Evolutionary conservation across 495 filamentous ascomycete species (phyloP).

Genomic region (Tetracladium setigerum): DNA sequence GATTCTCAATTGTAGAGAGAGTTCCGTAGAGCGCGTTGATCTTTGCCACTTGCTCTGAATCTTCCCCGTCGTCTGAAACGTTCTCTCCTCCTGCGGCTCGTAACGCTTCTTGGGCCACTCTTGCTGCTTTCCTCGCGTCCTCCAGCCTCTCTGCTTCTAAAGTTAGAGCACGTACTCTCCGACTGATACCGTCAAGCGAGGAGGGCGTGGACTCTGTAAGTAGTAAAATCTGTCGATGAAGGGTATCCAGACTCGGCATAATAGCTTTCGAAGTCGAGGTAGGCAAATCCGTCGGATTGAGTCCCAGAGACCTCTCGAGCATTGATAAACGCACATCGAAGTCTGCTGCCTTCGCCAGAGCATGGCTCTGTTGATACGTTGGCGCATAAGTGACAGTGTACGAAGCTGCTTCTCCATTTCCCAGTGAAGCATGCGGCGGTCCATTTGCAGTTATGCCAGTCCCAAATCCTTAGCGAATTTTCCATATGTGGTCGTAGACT

Average conservation of each 20-base stretch:
- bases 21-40: slow-evolving; percentile 89
- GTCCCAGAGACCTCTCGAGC: slow-evolving; percentile 75
- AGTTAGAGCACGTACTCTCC: slow-evolving; percentile 64
- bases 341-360: slow-evolving; percentile 74
- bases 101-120: slow-evolving; percentile 52
- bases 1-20: slow-evolving; percentile 79
- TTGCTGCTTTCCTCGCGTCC: slow-evolving; percentile 64
- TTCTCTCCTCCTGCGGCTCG: slow-evolving; percentile 33
- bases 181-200: slow-evolving; percentile 66
- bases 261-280: slow-evolving; percentile 54
- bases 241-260: slow-evolving; percentile 68
- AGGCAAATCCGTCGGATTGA: slow-evolving; percentile 59
- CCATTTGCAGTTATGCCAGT: slow-evolving; percentile 14
- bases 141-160: slow-evolving; percentile 74
- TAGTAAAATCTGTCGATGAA: slow-evolving; percentile 64
- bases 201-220: slow-evolving; percentile 55
- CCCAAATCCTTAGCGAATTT: slow-evolving; percentile 18
- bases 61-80: slow-evolving; percentile 22
- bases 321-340: slow-evolving; percentile 74
- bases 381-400: slow-evolving; percentile 51
- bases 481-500: slow-evolving; percentile 15
- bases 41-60: slow-evolving; percentile 68
- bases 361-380: slow-evolving; percentile 50
- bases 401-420: slow-evolving; percentile 19
- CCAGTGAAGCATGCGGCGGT: slow-evolving; percentile 14